Evolutionary conservation across 169 alveolate species (phyloP), one percentile per base, ranked within the genome.

Genomic region (Plasmodium vivax): DNA sequence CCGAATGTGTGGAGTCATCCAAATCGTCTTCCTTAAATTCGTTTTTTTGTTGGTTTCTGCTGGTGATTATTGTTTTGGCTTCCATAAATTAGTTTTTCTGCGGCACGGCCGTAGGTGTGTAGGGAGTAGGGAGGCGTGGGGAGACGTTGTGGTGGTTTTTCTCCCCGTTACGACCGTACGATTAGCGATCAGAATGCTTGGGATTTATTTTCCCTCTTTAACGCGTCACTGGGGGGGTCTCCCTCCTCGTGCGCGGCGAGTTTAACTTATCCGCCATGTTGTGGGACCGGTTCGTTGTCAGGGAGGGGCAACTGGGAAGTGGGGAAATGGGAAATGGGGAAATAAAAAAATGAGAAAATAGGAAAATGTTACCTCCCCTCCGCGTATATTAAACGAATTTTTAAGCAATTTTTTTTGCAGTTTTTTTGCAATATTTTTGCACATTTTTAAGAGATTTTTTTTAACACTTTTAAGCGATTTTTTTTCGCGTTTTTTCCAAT

Each of bases 21-120:
- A 51, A 23, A 62, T 80, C 91, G 34, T 23, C 72, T 23, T 90
- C 94, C 27, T 36, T 77, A 34, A 88, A 56, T 80, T 88, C 79
- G 8, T 5, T 77, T 77, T 88, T 88, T 32, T 56, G 72, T 58
- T 34, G 56, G 45, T 58, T 77, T 56, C 27, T 88, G 45, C 41
- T 58, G 5, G 9, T 88, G 43, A 23, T 72, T 32, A 45, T 85
- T 62, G 16, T 41, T 85, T 41, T 85, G 79, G 51, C 74, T 41
- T 14, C 80, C 27, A 71, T 85, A 73, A 73, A 85, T 85, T 85
- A 85, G 62, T 16, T 72, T 19, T 30, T 68, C 38, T 38, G 62
- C 62, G 62, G 23, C 23, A 51, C 23, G n/a, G 2, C 14, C 32
- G 3, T 68, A 23, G 14, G 12, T 30, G 77, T 68, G 77, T 68